Evolutionary conservation across 176 grass and related monocot species (phyloP).

Genomic region (Chloris gayana): DNA sequence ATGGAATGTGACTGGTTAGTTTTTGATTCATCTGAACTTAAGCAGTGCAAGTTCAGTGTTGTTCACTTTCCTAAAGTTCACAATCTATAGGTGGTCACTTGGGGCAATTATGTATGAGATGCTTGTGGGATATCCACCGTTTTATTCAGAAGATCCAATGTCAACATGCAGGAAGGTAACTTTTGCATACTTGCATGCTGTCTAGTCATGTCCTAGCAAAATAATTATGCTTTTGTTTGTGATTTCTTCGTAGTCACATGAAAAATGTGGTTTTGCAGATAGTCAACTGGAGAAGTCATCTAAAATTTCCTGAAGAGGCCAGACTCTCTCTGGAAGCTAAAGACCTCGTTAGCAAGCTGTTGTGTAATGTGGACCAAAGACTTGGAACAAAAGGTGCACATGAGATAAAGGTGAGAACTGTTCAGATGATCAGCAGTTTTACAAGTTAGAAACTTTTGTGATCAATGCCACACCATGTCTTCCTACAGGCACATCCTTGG

Average conservation of each 20-base stretch:
- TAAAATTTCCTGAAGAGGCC: constrained; percentile 95
- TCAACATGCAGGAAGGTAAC: constrained; percentile 90
- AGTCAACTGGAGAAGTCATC: constrained; percentile 92
- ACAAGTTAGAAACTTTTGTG: background rate
- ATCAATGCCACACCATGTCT: constrained; percentile 17
- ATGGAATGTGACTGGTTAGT: constrained; percentile 98
- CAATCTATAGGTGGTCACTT: constrained; percentile 82
- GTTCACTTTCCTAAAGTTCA: constrained; percentile 26
- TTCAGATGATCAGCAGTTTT: constrained; percentile 7
- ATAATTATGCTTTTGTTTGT: constrained; percentile 10
- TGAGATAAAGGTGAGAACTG: constrained; percentile 69
- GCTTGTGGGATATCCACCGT: constrained; percentile 97
- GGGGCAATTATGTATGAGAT: constrained; percentile 99
- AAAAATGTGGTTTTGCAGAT: constrained; percentile 54
- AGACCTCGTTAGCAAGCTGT: constrained; percentile 80
- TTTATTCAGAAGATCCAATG: constrained; percentile 97
- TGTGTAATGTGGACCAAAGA: constrained; percentile 86
- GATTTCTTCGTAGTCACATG: constrained; percentile 17
- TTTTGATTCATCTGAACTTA: constrained; percentile 23
- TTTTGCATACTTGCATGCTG: constrained; percentile 1
- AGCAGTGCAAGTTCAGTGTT: constrained; percentile 16
- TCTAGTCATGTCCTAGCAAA: background rate
- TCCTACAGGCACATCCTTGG: constrained; percentile 77
- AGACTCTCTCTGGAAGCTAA: constrained; percentile 75
- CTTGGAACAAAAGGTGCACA: constrained; percentile 89